A percentile compares a stretch with the other conserved stretches of the same genome.
Evolutionary conservation across 345 rosid species (phyloP).

Genomic region (Eutrema heterophyllum): DNA sequence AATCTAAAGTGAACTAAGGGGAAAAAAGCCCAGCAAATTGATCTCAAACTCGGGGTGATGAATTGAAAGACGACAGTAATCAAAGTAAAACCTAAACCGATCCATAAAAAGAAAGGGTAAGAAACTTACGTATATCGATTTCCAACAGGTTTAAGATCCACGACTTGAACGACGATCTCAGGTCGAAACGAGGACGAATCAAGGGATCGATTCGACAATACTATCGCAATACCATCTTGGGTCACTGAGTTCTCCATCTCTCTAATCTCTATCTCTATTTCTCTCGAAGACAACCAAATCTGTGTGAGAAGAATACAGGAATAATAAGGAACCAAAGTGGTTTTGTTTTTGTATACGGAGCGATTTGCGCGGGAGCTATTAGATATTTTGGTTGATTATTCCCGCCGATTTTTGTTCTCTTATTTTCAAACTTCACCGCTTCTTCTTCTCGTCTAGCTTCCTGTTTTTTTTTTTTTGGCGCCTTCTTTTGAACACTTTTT

Average conservation of each 20-base stretch:
- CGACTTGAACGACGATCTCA: slow-evolving; percentile 62
- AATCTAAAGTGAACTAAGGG: not conserved
- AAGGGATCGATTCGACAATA: slow-evolving; percentile 48
- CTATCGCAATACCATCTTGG: slow-evolving; percentile 49
- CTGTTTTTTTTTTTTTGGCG: not conserved
- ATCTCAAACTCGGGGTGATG: not conserved
- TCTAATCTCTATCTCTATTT: not conserved
- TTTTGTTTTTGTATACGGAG: slow-evolving; percentile 11
- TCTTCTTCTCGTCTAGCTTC: not conserved
- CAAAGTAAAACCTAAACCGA: not conserved
- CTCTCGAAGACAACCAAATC: not conserved
- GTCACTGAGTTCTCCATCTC: slow-evolving; percentile 57
- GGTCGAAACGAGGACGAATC: slow-evolving; percentile 52
- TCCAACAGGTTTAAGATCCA: slow-evolving; percentile 77
- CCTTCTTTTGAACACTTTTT: not conserved
- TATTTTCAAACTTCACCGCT: slow-evolving; percentile 7
- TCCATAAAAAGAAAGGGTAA: not conserved
- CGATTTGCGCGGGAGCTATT: slow-evolving; percentile 22
- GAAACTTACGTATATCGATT: slow-evolving; percentile 62
- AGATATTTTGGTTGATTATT: not conserved
- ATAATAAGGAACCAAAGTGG: not conserved
- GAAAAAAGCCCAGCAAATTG: not conserved
- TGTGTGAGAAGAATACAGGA: not conserved
- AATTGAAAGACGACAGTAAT: too few relatives aligned
- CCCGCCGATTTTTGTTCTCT: slow-evolving; percentile 9